Conservation (phyloP, 768 basidiomycete genomes). For the Rhodocollybia butyracea region DNA sequence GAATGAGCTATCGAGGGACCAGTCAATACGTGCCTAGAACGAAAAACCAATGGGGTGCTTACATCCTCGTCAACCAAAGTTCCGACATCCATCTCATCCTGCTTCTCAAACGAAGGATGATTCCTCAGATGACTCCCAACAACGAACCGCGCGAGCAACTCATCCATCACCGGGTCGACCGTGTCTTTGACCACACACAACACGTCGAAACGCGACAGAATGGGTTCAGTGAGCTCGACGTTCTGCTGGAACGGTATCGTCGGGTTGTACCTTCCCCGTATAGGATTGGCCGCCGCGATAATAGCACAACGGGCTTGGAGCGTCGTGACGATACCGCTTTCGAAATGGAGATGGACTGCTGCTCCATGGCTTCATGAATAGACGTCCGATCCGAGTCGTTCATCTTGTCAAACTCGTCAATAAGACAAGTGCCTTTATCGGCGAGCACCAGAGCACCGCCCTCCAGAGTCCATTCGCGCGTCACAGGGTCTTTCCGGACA, state of each 20-base stretch:
- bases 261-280: conserved; percentile 95
- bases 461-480: conserved; percentile 97
- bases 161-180: conserved; percentile 96
- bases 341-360: conserved; percentile 98
- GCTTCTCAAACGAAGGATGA: conserved; percentile 88
- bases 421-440: conserved; percentile 95
- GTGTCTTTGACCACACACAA: conserved; percentile 97
- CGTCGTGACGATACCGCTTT: conserved; percentile 99
- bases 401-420: conserved; percentile 99
- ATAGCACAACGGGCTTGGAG: conserved; percentile 97
- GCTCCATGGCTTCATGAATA: conserved; percentile 99
- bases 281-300: conserved; percentile 96
- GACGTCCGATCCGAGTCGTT: conserved; percentile 97
- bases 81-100: conserved; percentile 93
- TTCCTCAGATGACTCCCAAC: conserved; percentile 94
- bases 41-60: conserved; percentile 25
- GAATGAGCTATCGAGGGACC: conserved; percentile 68
- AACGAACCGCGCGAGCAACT: conserved; percentile 95
- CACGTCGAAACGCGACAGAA: conserved; percentile 96
- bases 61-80: conserved; percentile 90
- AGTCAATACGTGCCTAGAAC: neutral
- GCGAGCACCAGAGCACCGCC: conserved; percentile 98
- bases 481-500: conserved; percentile 97
- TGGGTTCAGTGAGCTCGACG: conserved; percentile 97
- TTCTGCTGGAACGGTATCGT: conserved; percentile 98